Conservation (phyloP, 345 rosid genomes). For the Pistacia vera region DNA sequence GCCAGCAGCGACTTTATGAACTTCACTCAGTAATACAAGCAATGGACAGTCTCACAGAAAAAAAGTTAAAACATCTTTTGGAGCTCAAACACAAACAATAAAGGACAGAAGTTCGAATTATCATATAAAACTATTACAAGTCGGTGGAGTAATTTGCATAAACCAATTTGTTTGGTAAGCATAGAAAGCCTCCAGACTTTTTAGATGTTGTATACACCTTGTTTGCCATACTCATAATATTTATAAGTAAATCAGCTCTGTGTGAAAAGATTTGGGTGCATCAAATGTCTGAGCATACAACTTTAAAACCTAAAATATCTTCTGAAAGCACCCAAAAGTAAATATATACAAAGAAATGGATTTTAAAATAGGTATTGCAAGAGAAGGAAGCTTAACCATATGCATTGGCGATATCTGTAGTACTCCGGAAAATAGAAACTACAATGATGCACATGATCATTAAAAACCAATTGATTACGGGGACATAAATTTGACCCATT, state of each 20-base stretch:
- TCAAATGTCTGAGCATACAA: background rate
- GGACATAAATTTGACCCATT: slow-evolving; percentile 96
- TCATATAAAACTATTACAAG: background rate
- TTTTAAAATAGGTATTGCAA: background rate
- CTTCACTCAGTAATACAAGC: background rate
- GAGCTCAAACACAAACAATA: background rate
- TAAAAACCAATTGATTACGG: slow-evolving; percentile 86
- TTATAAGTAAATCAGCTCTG: background rate
- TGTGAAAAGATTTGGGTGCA: background rate
- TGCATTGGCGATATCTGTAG: slow-evolving; percentile 96
- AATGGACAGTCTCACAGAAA: background rate
- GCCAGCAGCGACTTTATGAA: background rate
- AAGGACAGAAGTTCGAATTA: background rate
- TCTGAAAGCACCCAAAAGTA: slow-evolving; percentile 3
- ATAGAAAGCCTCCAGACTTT: background rate
- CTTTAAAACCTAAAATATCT: background rate
- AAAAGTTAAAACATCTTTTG: background rate
- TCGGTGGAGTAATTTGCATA: background rate
- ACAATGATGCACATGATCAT: slow-evolving; percentile 91
- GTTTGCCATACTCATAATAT: background rate
- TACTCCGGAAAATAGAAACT: slow-evolving; percentile 81
- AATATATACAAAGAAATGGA: background rate
- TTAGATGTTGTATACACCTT: background rate
- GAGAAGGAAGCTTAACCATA: slow-evolving; percentile 57
- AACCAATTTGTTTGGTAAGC: background rate